Conservation (phyloP, 2,329 filamentous ascomycete species). For the Ophiosphaerella narmari region DNA sequence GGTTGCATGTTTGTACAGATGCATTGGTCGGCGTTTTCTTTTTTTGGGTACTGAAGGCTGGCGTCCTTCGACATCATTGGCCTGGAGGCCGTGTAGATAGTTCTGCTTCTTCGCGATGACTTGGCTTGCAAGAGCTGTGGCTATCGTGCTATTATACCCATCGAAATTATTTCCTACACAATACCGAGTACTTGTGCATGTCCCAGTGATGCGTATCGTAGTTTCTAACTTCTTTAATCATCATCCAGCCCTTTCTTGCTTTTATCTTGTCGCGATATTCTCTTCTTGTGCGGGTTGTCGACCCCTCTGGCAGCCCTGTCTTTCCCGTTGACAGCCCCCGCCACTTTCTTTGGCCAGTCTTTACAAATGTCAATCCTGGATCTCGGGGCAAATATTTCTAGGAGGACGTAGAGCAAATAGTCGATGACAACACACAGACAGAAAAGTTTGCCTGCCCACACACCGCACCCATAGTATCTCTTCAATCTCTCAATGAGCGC, state of each 20-base stretch:
- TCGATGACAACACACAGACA: constrained; percentile 93
- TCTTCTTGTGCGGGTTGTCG: constrained; percentile 22
- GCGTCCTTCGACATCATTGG: constrained; percentile 13
- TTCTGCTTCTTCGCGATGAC: constrained; percentile 23
- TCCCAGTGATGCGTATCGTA: background rate
- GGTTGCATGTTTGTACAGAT: constrained; percentile 26
- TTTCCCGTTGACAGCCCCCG: constrained; percentile 2
- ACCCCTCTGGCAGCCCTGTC: background rate
- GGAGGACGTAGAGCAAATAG: constrained; percentile 84
- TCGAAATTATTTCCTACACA: constrained; percentile 4
- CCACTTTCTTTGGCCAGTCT: constrained; percentile 83
- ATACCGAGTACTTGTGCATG: background rate
- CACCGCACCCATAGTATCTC: constrained; percentile 95
- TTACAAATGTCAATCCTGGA: constrained; percentile 85
- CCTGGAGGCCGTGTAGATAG: constrained; percentile 23
- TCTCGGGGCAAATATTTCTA: constrained; percentile 86
- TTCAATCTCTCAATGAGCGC: constrained; percentile 94
- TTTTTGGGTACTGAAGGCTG: constrained; percentile 13
- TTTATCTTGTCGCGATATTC: constrained; percentile 33
- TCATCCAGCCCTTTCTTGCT: constrained; percentile 28
- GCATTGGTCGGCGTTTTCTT: constrained; percentile 40
- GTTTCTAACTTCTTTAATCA: constrained; percentile 7
- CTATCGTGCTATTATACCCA: constrained; percentile 26
- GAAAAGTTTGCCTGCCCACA: constrained; percentile 98
- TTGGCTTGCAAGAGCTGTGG: constrained; percentile 17